Evolutionary conservation across 768 basidiomycete species (phyloP), one percentile per base, ranked within the genome.

Genomic region (Pleurotus tuoliensis): DNA sequence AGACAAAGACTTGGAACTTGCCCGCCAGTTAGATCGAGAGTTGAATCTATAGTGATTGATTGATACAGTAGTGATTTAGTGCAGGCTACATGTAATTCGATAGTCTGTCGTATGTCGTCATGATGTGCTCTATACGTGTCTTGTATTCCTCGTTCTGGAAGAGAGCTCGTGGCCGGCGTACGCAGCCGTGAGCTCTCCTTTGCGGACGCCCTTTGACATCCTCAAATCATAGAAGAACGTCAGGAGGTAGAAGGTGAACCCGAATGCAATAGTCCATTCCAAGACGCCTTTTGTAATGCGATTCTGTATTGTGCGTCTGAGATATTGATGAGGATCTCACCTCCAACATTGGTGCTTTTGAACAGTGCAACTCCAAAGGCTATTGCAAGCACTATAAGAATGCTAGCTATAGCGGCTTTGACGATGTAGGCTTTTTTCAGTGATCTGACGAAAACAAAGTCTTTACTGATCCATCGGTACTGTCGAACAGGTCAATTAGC

Each of bases 141-240:
- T 27, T 30, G 27, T 30, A 30, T n/a, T 24, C 30, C 25, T 27
- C n/a, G 37, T 15, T 50, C 48, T 50, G 18, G 12, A 50, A 7
- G 48, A 15, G 2, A 15, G 48, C 12, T 27, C 27, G 27, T 50
- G 20, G 48, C 15, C 22, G 6, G 16, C 39, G 16, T 37, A 18
- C 43, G 41, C 38, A 4, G 27, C 11, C 11, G 51, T 41, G 11
- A 81, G 73, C 62, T 82, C 73, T 41, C 82, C 81, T 57, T 72
- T 75, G 47, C 69, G 70, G 2, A 79, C 68, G 49, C 82, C 82
- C 62, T 80, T 83, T 3, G 82, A 76, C 66, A 80, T 75, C 48
- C 82, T 74, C n/a, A 90, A 76, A 67, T 92, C 90, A 66, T 80
- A 87, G 60, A 68, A 82, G 71, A 88, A 92, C 0, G 88, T 86